A percentile compares a stretch with the other conserved stretches of the same genome.
Conservation (phyloP, 441 rosid genomes). For the Erodium trifolium region DNA sequence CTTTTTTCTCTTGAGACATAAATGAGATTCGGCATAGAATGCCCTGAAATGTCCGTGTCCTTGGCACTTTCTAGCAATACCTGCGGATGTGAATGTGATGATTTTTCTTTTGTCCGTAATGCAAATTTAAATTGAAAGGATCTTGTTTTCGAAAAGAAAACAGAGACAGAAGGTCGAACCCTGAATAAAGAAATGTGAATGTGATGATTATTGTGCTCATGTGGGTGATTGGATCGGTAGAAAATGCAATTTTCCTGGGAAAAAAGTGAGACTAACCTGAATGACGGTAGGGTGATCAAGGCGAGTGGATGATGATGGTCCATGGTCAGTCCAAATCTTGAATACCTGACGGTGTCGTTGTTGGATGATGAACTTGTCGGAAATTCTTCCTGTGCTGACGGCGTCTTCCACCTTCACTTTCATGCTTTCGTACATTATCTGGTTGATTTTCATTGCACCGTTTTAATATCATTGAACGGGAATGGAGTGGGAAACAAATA, state of each 20-base stretch:
- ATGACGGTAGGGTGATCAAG: conserved; percentile 55
- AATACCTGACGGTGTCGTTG: conserved; percentile 27
- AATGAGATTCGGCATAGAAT: conserved; percentile 49
- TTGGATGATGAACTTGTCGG: conserved; percentile 22
- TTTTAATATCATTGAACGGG: no score
- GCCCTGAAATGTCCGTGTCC: conserved; percentile 35
- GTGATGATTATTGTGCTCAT: not conserved
- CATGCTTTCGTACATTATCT: conserved; percentile 54
- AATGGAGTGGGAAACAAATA: no score
- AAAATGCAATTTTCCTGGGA: not conserved
- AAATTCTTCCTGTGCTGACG: conserved; percentile 43
- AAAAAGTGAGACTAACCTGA: conserved; percentile 30
- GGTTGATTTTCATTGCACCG: not conserved
- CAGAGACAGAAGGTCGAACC: no score
- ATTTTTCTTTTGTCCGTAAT: no score
- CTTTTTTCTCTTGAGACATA: conserved; percentile 64
- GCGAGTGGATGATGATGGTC: conserved; percentile 27
- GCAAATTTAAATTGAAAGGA: no score
- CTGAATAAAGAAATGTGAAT: no score
- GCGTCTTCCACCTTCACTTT: conserved; percentile 39
- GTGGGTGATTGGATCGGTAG: not conserved
- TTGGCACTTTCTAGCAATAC: conserved; percentile 37
- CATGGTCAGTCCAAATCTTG: conserved; percentile 29
- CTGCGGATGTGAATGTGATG: conserved; percentile 20
- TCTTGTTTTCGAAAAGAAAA: no score